These are phyloP conservation scores for Solanum sejunctum DNA, from an alignment of 257 asterid genomes.

Conservation along the genomic window DNA sequence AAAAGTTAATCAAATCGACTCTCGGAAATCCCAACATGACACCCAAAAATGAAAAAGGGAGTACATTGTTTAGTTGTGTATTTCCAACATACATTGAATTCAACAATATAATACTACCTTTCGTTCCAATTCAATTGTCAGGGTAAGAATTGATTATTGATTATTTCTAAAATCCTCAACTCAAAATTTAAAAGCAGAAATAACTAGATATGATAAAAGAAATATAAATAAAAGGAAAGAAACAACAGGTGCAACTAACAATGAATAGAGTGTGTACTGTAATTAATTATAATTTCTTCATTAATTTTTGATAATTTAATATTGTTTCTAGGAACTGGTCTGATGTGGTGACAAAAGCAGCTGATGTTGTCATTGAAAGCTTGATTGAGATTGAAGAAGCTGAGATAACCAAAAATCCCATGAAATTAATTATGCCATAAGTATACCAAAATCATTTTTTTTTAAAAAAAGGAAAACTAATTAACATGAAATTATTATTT, in stretches of 20 bases:
- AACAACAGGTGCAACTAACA: too few relatives aligned
- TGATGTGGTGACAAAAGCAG: conserved; percentile 30
- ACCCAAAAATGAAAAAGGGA: too few relatives aligned
- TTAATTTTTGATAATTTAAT: neutral
- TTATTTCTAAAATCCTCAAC: too few relatives aligned
- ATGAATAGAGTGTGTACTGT: too few relatives aligned
- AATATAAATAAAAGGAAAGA: too few relatives aligned
- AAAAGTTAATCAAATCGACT: too few relatives aligned
- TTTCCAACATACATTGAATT: neutral
- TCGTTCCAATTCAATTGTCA: too few relatives aligned
- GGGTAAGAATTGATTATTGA: too few relatives aligned
- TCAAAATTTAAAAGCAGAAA: too few relatives aligned
- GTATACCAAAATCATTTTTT: neutral
- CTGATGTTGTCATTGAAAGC: conserved; percentile 33
- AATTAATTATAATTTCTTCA: neutral
- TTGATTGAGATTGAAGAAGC: conserved; percentile 28
- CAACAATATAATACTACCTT: neutral
- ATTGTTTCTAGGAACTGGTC: conserved; percentile 33
- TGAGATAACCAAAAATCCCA: neutral
- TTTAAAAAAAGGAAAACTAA: neutral
- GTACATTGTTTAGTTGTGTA: neutral
- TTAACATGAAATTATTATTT: neutral
- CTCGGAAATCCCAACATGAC: too few relatives aligned
- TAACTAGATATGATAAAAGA: too few relatives aligned
- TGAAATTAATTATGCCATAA: neutral